Evolutionary conservation across 768 basidiomycete genomes (phyloP).

Genomic region (Pleurotus sapidus): DNA sequence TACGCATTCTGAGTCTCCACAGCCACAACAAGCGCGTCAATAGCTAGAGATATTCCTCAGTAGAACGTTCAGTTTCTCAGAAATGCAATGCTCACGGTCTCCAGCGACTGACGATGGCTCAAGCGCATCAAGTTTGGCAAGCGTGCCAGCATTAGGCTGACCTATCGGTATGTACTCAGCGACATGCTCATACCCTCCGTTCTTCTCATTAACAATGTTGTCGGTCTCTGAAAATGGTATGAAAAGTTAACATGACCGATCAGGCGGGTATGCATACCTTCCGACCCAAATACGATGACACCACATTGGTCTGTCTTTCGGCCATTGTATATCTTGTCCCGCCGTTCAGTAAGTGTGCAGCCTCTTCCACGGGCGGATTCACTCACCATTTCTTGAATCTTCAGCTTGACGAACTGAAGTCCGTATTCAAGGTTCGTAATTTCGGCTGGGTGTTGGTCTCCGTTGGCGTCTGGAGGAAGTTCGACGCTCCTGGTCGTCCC

Average conservation of each 20-base stretch:
- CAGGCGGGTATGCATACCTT: slow-evolving; percentile 36
- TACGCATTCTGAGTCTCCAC: slow-evolving; percentile 75
- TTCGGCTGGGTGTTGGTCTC: slow-evolving; percentile 47
- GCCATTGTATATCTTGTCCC: slow-evolving; percentile 76
- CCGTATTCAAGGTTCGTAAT: slow-evolving; percentile 81
- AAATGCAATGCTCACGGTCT: slow-evolving; percentile 51
- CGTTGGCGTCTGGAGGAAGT: slow-evolving; percentile 48
- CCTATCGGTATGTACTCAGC: slow-evolving; percentile 66
- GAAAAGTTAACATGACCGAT: not conserved
- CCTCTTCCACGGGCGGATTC: not conserved
- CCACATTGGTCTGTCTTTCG: slow-evolving; percentile 94
- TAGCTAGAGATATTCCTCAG: slow-evolving; percentile 42
- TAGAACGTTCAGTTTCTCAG: not conserved
- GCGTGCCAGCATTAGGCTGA: slow-evolving; percentile 61
- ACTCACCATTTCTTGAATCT: slow-evolving; percentile 86
- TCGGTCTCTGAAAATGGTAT: slow-evolving; percentile 46
- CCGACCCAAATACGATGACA: slow-evolving; percentile 84
- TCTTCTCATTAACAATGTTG: slow-evolving; percentile 58
- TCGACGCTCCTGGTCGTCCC: slow-evolving; percentile 56
- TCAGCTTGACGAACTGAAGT: slow-evolving; percentile 85
- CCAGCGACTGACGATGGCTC: slow-evolving; percentile 53
- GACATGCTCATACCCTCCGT: slow-evolving; percentile 74
- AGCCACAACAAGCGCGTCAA: slow-evolving; percentile 86
- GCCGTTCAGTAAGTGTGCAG: slow-evolving; percentile 1
- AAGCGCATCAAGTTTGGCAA: slow-evolving; percentile 63